Evolutionary conservation across 106 monocot genomes (phyloP), one percentile per base, ranked within the genome.

Genomic region (Hemerocallis citrina): DNA sequence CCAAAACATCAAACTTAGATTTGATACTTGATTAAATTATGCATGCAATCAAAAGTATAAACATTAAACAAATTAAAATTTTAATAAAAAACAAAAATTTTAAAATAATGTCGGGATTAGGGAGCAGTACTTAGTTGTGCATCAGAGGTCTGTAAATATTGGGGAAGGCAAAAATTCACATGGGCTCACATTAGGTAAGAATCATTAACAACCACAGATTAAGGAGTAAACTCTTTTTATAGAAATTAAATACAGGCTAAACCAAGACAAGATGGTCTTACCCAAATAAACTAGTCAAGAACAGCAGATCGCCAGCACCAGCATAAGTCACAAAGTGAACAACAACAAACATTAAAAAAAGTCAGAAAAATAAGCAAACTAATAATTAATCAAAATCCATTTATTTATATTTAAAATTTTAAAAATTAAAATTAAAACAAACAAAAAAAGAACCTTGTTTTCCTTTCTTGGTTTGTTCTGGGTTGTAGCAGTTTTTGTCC

Each of bases 361-460:
- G 13, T 23, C 21, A 54, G 1, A 28, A 1, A 4, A 52, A 52
- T 7, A 1, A 54, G 11, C 15, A 24, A 12, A 28, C 7, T 12
- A 31, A 31, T 4, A 31, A 13, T 16, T 0, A 54, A 7, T 1
- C 27, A 8, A 10, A 54, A 30, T 0, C 11, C 1, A 32, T 52
- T 10, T 31, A 38, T 6, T 38, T 38, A 6, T 38, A 6, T 38
- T 6, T 38, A 38, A 38, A 38, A 38, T 38, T n/a, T n/a, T n/a
- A n/a, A n/a, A n/a, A n/a, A n/a, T n/a, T n/a, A n/a, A n/a, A n/a
- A n/a, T n/a, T n/a, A 38, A 6, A 6, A 5, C 11, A 11, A 38
- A 6, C 37, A n/a, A n/a, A n/a, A n/a, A n/a, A n/a, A n/a, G n/a
- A n/a, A 72, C 72, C 64, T 72, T 72, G 64, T 15, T 44, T 72